Evolutionary conservation across 331 rosid genomes (phyloP), one percentile per base, ranked within the genome.

Genomic region (Stylosanthes scabra): DNA sequence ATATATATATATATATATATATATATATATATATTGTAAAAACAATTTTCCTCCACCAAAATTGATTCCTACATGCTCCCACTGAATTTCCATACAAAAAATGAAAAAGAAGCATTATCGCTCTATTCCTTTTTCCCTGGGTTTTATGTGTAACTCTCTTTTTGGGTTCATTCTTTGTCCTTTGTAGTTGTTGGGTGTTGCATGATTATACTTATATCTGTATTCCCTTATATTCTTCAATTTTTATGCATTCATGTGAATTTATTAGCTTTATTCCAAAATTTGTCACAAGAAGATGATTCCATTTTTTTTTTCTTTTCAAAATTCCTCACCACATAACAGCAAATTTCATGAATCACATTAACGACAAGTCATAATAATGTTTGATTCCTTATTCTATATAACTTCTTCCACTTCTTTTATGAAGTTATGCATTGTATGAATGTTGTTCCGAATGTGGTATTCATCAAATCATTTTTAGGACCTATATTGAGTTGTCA

Each of bases 161-260:
- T 80, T 74, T 74, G 56, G 63, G 56, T 57, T 71, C 73, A 78
- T 64, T 50, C 71, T 49, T 49, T 79, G 75, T 79, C 66, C 55
- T 46, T 59, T 68, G 13, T 8, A 8, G 44, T 46, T 66, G 29
- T 66, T 75, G 11, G 47, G 62, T 56, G 15, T 31, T 31, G 37
- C 37, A 31, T 34, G 72, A 14, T 12, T 64, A 42, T 28, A 6
- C 3, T 60, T 20, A 60, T 34, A 56, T n/a, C 51, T 55, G 28
- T 54, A 52, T 54, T 39, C 74, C 52, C 31, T 49, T 49, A 11
- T 49, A 11, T 14, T 39, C 60, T 67, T 51, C 15, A 14, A n/a
- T 9, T 31, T 14, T 11, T 27, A 56, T 59, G 20, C 54, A 62
- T 15, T 28, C 39, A 12, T 46, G 27, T 73, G 61, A 2, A 2